phyloP scores from a whole-genome alignment of 768 basidiomycete species.

The Chalciporus pseudorubinellus region DNA sequence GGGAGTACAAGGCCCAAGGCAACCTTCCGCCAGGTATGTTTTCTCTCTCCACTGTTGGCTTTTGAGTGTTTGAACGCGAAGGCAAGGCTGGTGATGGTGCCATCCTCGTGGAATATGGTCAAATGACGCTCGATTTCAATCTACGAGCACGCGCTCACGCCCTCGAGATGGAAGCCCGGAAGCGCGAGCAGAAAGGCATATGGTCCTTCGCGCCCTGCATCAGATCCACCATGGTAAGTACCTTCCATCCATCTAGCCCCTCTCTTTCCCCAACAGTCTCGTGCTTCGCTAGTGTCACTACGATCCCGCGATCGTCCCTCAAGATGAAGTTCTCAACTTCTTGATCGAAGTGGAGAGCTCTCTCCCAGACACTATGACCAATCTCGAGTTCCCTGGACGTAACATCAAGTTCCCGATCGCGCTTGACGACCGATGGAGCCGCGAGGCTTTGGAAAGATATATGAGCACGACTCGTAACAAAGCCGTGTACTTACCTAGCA shows the following conservation, averaged over 20 bases:
- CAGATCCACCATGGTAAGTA: constrained; percentile 54
- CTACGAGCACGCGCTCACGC: constrained; percentile 59
- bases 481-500: constrained; percentile 67
- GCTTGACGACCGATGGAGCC: constrained; percentile 57
- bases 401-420: constrained; percentile 60
- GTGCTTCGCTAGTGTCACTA: constrained; percentile 44
- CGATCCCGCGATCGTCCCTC: constrained; percentile 42
- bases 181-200: constrained; percentile 35
- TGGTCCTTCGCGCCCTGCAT: constrained; percentile 50
- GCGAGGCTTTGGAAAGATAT: constrained; percentile 55
- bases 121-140: constrained; percentile 49
- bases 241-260: not conserved
- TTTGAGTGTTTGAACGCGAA: not conserved
- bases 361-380: constrained; percentile 39
- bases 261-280: not conserved
- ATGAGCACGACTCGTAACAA: constrained; percentile 51
- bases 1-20: constrained; percentile 31
- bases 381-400: constrained; percentile 49
- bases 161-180: constrained; percentile 42
- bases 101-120: constrained; percentile 63
- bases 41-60: not conserved
- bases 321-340: constrained; percentile 40
- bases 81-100: constrained; percentile 60
- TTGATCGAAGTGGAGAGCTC: constrained; percentile 39
- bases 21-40: constrained; percentile 52